A percentile compares a stretch with the other conserved stretches of the same genome.
These are phyloP conservation scores for Spinacia oleracea DNA, from an alignment of 179 eudicot genomes.

Conservation along the genomic window DNA sequence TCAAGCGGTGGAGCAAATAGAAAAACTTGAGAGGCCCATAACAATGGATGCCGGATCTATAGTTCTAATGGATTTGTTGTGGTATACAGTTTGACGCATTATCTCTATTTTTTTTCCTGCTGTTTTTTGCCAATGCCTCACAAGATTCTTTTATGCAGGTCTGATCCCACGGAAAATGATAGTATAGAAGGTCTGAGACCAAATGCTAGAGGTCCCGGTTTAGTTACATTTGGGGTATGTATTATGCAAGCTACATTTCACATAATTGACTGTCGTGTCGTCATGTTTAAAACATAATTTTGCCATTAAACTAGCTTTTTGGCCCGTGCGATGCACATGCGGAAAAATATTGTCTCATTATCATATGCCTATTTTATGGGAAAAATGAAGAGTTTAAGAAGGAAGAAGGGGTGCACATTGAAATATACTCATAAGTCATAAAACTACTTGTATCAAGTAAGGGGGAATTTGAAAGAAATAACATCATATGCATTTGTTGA, in stretches of 20 bases:
- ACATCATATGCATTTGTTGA: too few species aligned
- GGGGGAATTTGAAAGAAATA: too few species aligned
- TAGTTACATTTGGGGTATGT: constrained; percentile 95
- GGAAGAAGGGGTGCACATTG: too few species aligned
- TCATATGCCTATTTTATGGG: too few species aligned
- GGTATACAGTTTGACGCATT: constrained; percentile 44
- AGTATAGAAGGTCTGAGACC: constrained; percentile 95
- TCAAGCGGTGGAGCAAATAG: constrained; percentile 85
- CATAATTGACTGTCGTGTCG: neutral
- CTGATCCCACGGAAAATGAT: constrained; percentile 98
- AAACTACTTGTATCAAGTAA: too few species aligned
- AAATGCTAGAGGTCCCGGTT: constrained; percentile 94
- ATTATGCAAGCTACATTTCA: constrained; percentile 8
- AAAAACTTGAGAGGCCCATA: constrained; percentile 90
- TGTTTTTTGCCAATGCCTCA: constrained; percentile 14
- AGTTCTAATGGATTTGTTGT: constrained; percentile 86
- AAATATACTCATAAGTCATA: too few species aligned
- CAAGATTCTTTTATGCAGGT: constrained; percentile 49
- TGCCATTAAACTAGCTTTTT: neutral
- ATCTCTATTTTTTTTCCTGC: constrained; percentile 14
- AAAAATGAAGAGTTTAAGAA: too few species aligned
- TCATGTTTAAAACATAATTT: neutral
- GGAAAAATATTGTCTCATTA: too few species aligned
- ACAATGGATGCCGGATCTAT: constrained; percentile 96
- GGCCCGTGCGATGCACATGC: neutral